Evolutionary conservation across 495 filamentous ascomycete genomes (phyloP), one percentile per base, ranked within the genome.

Genomic region (Thermothielavioides terrestris): DNA sequence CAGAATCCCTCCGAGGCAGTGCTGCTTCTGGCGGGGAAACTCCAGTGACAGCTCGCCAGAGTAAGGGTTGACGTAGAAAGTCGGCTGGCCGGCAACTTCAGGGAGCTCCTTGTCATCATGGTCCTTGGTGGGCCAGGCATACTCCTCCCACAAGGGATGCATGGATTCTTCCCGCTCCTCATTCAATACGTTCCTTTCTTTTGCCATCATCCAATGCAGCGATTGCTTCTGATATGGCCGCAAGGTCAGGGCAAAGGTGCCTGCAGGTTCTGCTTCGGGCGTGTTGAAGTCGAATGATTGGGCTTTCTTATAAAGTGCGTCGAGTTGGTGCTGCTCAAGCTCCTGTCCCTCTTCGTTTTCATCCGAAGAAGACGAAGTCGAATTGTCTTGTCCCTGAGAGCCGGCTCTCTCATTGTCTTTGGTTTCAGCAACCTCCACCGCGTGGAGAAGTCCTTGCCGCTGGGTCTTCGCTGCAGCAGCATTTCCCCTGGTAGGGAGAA

Each of bases 101-200:
- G 85, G 82, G 10, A 95, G 46, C 7, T 83, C 77, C 40, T 85
- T 77, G 54, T 89, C 88, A 49, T 97, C 88, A 30, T 85, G 81
- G 68, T 96, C 92, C 64, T 88, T 90, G 6, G 70, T 72, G 1
- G 94, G 92, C 88, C 89, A 98, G 12, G 58, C 56, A 52, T 97
- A 98, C 67, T 97, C 86, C 69, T 98, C 92, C 92, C 92, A 98
- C 6, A 98, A 66, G 10, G 92, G 92, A 69, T 98, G 89, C 88
- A 98, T 95, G 2, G 89, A 95, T 1, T 64, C 56, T 42, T 81
- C 77, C 43, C 80, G 79, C 23, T 77, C 69, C 14, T 74, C 71
- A 15, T 77, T 72, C 46, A 79, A 81, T 44, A 84, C 77, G 46
- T 94, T 79, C 59, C 79, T 89, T 66, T 98, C 92, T 60, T 98